These are phyloP conservation scores for Apiospora malaysiana DNA, from an alignment of 2,329 filamentous ascomycete species.

Conservation along the genomic window DNA sequence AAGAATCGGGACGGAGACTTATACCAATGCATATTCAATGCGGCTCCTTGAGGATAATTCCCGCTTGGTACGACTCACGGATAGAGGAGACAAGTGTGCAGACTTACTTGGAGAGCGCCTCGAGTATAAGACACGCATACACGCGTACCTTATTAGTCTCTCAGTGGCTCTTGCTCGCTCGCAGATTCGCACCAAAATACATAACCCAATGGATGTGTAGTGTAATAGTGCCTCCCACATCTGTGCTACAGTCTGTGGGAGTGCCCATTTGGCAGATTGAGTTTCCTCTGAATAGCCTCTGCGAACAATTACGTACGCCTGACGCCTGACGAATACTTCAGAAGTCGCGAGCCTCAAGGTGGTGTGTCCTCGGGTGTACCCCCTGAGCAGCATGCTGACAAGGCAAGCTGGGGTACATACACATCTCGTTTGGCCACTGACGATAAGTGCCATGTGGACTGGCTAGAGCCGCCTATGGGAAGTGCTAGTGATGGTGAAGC, in stretches of 20 bases:
- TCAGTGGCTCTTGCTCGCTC: not conserved
- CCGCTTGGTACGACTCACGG: not conserved
- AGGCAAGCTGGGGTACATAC: not conserved
- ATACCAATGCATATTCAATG: not conserved
- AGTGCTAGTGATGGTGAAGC: not conserved
- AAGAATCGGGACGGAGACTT: not conserved
- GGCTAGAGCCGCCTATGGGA: not conserved
- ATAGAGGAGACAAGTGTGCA: not conserved
- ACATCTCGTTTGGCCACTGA: not conserved
- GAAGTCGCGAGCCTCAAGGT: not conserved
- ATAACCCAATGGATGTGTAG: not conserved
- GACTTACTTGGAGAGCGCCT: not conserved
- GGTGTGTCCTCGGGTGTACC: not conserved
- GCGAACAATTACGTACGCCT: not conserved
- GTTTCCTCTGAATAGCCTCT: conserved; percentile 4
- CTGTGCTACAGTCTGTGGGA: conserved; percentile 1
- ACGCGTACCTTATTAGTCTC: not conserved
- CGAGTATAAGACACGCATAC: not conserved
- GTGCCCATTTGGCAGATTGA: not conserved
- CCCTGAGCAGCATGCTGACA: not conserved
- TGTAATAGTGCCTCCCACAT: not conserved
- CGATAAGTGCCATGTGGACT: conserved; percentile 2
- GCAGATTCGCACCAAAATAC: not conserved
- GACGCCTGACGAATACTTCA: not conserved
- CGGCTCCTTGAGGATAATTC: not conserved